Evolutionary conservation across 371 early-diverging fungal genomes (phyloP).

Genomic region (Rhizoclosmatium hyalinum): DNA sequence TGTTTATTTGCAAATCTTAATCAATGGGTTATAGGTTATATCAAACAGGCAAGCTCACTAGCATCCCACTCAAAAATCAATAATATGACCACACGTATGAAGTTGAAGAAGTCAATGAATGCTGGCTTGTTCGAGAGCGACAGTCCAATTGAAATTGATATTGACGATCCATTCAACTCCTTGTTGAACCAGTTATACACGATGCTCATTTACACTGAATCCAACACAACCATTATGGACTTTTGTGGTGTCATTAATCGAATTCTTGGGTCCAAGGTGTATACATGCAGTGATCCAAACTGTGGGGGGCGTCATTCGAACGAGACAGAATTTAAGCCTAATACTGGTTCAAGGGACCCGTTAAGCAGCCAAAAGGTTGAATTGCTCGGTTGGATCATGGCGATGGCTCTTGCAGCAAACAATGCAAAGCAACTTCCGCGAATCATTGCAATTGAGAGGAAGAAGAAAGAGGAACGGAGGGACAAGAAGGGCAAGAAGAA

Average conservation of each 20-base stretch:
- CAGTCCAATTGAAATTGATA: neutral
- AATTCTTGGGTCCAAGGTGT: neutral
- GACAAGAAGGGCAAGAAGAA: neutral
- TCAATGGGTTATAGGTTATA: neutral
- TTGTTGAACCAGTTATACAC: neutral
- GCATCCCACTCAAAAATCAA: neutral
- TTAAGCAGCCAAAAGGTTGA: neutral
- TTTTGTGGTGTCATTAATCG: neutral
- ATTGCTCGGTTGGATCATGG: neutral
- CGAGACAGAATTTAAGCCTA: neutral
- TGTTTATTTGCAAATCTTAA: neutral
- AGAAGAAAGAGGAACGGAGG: neutral
- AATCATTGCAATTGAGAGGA: neutral
- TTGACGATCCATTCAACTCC: neutral
- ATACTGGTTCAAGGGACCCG: neutral
- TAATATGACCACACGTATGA: neutral
- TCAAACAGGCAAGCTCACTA: neutral
- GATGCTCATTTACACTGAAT: neutral
- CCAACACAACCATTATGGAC: neutral
- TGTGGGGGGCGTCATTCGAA: neutral
- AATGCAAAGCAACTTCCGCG: neutral
- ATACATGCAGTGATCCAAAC: neutral
- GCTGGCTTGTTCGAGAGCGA: neutral
- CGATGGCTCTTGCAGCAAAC: neutral
- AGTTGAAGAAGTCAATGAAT: neutral